Evolutionary conservation across 179 eudicot genomes (phyloP), one percentile per base, ranked within the genome.

Genomic region (Silene coronaria): DNA sequence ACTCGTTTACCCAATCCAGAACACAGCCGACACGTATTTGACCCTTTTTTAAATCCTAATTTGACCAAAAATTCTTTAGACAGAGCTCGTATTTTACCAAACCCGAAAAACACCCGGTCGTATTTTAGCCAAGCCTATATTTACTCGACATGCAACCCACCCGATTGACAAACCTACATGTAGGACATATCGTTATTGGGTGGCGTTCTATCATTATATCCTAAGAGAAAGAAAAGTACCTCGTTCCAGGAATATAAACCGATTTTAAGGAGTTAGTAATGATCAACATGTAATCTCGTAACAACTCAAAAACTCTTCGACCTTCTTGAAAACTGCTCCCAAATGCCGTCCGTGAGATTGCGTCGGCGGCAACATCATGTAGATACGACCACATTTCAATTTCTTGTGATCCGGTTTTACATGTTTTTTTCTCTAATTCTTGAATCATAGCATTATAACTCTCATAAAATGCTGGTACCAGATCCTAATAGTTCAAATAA

Each of bases 331-430:
- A 78, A 11, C 75, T 81, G 63, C 79, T 81, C 7, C 87, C 82
- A 70, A 84, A 78, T 14, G 84, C 79, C 0, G 84, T 78, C 23
- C 83, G 76, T 28, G 87, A 84, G 46, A 84, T 82, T 12, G 78
- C 82, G 42, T 84, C 85, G 0, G 75, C 81, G 2, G 82, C 75
- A 68, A 82, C 11, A 24, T 78, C 36, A 28, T 78, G 79, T 17
- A 82, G 16, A 62, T 27, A 75, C 13, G 82, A 78, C 81, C 82
- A 78, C 64, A 82, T 66, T 74, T 82, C 84, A 0, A 78, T 1
- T 22, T 82, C 84, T 11, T 19, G 12, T 3, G 76, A 63, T 14
- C 81, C 78, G 17, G 76, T 58, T 61, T 76, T 13, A 1, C 55
- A 67, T 22, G 58, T 34, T 63, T 32, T 30, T 3, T 71, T 72